Percentiles rank a stretch among this genome's conserved stretches.
Evolutionary conservation across 805 yeast species (phyloP).

Genomic region (Sporopachydermia quercuum): DNA sequence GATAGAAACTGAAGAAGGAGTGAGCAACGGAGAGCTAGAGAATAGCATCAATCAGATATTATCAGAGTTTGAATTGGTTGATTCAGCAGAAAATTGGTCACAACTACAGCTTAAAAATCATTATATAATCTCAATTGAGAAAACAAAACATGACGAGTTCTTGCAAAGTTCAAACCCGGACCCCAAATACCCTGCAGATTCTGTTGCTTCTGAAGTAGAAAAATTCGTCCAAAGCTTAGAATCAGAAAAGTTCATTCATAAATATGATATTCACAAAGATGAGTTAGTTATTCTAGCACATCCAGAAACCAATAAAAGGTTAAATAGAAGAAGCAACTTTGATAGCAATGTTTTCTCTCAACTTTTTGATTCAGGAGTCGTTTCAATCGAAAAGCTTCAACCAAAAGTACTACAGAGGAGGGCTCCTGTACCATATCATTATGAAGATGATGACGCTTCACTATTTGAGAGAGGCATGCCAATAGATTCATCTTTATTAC

Average conservation of each 20-base stretch:
- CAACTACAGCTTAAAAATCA: too few relatives aligned
- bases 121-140: too few relatives aligned
- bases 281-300: neutral
- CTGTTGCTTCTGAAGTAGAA: neutral
- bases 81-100: too few relatives aligned
- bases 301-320: neutral
- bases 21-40: too few relatives aligned
- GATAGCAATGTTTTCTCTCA: neutral
- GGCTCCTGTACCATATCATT: neutral
- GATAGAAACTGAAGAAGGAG: too few relatives aligned
- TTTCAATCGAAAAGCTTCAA: neutral
- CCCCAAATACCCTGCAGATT: too few relatives aligned
- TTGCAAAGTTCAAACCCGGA: too few relatives aligned
- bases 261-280: conserved; percentile 1
- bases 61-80: too few relatives aligned
- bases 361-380: neutral
- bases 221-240: neutral
- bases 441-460: neutral
- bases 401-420: neutral
- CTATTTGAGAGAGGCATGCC: conserved; percentile 12
- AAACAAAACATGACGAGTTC: too few relatives aligned
- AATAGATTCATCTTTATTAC: conserved; percentile 36
- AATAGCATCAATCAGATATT: too few relatives aligned
- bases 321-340: neutral
- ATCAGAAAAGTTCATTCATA: neutral